Conservation (phyloP, 2,329 filamentous ascomycete genomes). For the Talaromyces funiculosus region DNA sequence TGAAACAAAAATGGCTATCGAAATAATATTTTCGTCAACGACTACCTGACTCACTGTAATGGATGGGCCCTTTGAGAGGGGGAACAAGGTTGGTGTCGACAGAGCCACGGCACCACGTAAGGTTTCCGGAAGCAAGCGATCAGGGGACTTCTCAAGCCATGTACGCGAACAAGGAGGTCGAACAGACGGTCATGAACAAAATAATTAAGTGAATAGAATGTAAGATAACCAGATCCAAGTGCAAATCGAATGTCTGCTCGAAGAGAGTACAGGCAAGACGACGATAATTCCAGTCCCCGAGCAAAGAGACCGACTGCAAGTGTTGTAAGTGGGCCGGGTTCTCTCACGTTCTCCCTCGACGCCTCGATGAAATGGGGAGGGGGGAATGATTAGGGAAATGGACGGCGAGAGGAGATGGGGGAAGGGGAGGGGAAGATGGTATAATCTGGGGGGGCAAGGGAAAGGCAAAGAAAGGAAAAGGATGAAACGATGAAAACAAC, state of each 20-base stretch:
- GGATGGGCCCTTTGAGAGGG: background rate
- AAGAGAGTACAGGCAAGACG: background rate
- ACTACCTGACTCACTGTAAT: slow-evolving; percentile 11
- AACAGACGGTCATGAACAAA: slow-evolving; percentile 20
- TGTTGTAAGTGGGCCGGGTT: background rate
- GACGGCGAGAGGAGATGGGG: background rate
- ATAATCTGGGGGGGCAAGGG: slow-evolving; percentile 16
- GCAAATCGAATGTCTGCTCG: slow-evolving; percentile 1
- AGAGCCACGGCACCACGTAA: slow-evolving; percentile 8
- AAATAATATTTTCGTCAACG: slow-evolving; percentile 6
- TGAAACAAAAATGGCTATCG: background rate
- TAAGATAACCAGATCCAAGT: slow-evolving; percentile 10
- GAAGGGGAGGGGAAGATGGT: slow-evolving; percentile 11
- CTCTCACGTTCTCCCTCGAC: background rate
- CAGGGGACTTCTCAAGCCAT: slow-evolving; percentile 14
- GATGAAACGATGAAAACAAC: background rate
- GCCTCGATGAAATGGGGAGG: slow-evolving; percentile 1
- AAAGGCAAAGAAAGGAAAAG: slow-evolving; percentile 13
- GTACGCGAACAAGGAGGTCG: slow-evolving; percentile 7
- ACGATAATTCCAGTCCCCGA: background rate
- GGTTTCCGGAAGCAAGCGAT: slow-evolving; percentile 21
- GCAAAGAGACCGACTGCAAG: background rate
- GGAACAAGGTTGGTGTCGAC: slow-evolving; percentile 20
- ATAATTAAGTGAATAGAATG: slow-evolving; percentile 26
- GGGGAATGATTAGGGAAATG: background rate